Base-by-base conservation (phyloP, 1,139 yeast genomes). In the Candida tetrigidarum region DNA sequence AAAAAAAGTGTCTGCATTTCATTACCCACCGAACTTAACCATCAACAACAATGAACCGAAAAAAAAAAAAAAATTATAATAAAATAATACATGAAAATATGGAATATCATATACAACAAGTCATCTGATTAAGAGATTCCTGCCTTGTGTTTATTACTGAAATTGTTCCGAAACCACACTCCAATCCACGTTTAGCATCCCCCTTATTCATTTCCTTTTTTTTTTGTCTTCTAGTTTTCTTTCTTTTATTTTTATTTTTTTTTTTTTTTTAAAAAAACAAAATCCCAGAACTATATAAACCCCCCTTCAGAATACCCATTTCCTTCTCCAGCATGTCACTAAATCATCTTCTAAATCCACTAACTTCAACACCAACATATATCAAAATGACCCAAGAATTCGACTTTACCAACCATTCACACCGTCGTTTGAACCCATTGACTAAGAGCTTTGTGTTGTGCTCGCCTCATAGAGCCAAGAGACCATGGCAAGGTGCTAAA, bases 401-500 rank as follows among this genome's bases (percentile, higher is more conserved):
- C 52, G 80, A 77, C 57, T 76, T 76, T 49, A 69, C 78, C 34
- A 78, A 78, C 53, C 79, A 78, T 54, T 78, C 90, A 2, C 93
- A 85, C 57, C 78, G 89, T 50, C 76, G 93, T 39, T 80, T 68
- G 63, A 86, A 86, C 55, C 90, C 89, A 5, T 72, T 85, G 50
- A 75, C 84, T 19, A 78, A 80, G 45, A 64, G 76, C 19, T 84
- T 84, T 79, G 81, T 86, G 25, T 69, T 86, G 44, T 86, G 87
- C 45, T 84, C 91, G 7, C 93, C 93, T 5, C 93, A 86, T 59
- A 71, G 93, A 48, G 81, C 91, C 28, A 84, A 84, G 61, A 76
- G 93, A 53, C 92, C 91, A 18, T 86, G 92, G 93, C 87, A 83
- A 62, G 92, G 92, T 39, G 88, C 84, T 52, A 74, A 81, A 52